Evolutionary conservation across 768 basidiomycete genomes (phyloP).

Genomic region (Gloeopeniophorella convolvens): DNA sequence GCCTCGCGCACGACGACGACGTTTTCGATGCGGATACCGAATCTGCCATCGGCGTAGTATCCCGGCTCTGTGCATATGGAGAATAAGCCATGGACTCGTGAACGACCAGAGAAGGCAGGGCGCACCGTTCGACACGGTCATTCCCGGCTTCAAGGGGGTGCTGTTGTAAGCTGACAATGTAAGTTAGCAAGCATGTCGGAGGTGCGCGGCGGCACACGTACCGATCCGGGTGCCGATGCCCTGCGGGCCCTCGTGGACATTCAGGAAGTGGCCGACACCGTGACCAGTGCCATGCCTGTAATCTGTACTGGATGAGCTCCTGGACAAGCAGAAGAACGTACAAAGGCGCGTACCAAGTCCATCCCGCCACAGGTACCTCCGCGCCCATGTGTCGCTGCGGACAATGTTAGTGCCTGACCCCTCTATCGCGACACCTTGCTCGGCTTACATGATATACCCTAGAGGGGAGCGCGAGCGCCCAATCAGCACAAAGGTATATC

Average conservation of each 20-base stretch:
- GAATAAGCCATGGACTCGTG: too few species aligned
- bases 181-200: slow-evolving; percentile 1
- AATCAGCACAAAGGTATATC: not conserved
- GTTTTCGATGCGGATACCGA: slow-evolving; percentile 91
- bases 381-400: slow-evolving; percentile 71
- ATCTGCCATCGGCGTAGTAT: slow-evolving; percentile 85
- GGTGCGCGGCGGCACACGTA: slow-evolving; percentile 20
- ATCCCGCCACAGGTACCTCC: slow-evolving; percentile 77
- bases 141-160: slow-evolving; percentile 68
- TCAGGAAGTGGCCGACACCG: slow-evolving; percentile 90
- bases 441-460: slow-evolving; percentile 52
- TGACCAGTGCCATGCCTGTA: slow-evolving; percentile 92
- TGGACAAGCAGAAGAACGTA: not conserved
- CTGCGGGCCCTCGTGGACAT: slow-evolving; percentile 84
- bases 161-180: slow-evolving; percentile 51
- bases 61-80: slow-evolving; percentile 79
- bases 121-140: slow-evolving; percentile 82
- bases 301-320: slow-evolving; percentile 32
- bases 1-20: slow-evolving; percentile 71
- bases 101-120: not conserved
- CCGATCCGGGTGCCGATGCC: slow-evolving; percentile 52
- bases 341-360: slow-evolving; percentile 56
- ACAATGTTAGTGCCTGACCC: not conserved
- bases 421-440: not conserved
- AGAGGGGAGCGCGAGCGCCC: not conserved